Evolutionary conservation across 441 rosid genomes (phyloP).

Genomic region (Populus hybrid): DNA sequence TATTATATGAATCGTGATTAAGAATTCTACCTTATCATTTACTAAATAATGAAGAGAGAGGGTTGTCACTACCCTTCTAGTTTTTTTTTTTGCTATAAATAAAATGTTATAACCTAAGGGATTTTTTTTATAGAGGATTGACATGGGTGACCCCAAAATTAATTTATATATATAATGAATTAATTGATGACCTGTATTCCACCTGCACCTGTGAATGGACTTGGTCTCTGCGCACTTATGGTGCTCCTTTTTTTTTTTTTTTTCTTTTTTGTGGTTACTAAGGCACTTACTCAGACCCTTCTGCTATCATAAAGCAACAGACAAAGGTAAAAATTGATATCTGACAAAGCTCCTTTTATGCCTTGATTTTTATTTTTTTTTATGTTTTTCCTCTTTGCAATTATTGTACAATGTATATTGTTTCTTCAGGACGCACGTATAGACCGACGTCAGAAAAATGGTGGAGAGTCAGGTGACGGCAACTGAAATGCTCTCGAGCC

Average conservation of each 20-base stretch:
- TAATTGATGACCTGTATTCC: not conserved
- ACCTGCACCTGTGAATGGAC: not conserved
- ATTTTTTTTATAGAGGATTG: no score
- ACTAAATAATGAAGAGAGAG: no score
- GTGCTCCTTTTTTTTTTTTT: not conserved
- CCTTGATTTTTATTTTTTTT: not conserved
- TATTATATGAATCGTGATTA: no score
- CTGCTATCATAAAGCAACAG: not conserved
- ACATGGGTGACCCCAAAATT: no score
- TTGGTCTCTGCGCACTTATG: not conserved
- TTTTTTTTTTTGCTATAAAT: no score
- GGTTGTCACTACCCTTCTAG: no score
- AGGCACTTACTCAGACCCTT: not conserved
- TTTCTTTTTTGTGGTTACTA: not conserved
- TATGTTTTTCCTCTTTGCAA: not conserved
- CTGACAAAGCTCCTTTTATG: not conserved
- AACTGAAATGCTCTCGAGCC: not conserved
- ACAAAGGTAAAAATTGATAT: not conserved
- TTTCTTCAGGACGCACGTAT: not conserved
- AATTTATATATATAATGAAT: not conserved
- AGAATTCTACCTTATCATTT: no score
- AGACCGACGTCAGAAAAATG: not conserved
- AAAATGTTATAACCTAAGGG: no score
- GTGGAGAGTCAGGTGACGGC: not conserved
- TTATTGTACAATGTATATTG: not conserved